Conservation (phyloP, 495 filamentous ascomycete genomes). For the Neurospora sp. region DNA sequence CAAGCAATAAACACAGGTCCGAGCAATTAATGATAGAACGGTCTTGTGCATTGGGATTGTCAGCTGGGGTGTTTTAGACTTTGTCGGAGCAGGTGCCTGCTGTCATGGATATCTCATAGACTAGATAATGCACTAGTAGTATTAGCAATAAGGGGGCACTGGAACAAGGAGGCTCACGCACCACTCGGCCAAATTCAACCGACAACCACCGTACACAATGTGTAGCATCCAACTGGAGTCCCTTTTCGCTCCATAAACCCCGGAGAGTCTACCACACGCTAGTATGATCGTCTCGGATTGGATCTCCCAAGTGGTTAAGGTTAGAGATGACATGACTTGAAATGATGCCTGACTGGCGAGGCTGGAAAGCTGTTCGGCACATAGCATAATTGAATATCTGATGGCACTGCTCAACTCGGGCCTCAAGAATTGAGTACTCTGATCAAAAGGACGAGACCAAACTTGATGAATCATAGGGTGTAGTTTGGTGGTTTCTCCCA, state of each 20-base stretch:
- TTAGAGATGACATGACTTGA: background rate
- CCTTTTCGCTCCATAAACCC: background rate
- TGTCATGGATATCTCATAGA: background rate
- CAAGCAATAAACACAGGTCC: background rate
- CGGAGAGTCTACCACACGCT: background rate
- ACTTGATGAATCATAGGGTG: background rate
- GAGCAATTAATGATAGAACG: background rate
- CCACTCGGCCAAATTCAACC: background rate
- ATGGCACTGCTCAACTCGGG: background rate
- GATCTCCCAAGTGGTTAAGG: background rate
- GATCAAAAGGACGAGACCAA: background rate
- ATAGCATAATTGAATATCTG: background rate
- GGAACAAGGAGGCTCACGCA: background rate
- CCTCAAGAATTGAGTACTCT: background rate
- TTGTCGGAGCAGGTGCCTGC: background rate
- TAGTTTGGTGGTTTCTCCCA: background rate
- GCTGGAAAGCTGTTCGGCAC: background rate
- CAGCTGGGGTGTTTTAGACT: background rate
- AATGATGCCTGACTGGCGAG: background rate
- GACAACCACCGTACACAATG: background rate
- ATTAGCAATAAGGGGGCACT: background rate
- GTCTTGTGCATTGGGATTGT: background rate
- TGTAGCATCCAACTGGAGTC: background rate
- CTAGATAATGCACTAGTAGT: background rate
- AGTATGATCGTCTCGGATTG: background rate